Conservation (phyloP, 768 basidiomycete species). For the Lentinula detonsa region DNA sequence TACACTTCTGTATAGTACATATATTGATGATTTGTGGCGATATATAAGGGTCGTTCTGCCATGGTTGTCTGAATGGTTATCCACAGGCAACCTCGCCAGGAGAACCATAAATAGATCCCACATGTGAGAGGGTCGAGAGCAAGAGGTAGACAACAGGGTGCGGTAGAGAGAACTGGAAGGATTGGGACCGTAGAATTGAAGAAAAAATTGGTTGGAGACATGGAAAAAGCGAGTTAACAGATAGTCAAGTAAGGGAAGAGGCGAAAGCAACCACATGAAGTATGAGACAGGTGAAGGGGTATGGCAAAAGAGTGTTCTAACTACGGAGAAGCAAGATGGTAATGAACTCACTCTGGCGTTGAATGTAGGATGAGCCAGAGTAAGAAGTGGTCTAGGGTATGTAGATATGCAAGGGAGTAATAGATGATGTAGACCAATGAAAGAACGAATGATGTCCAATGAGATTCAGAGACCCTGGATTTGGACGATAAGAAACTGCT, state of each 20-base stretch:
- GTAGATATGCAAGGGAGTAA: background rate
- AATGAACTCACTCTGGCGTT: background rate
- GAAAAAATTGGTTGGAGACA: background rate
- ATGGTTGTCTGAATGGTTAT: background rate
- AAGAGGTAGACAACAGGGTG: background rate
- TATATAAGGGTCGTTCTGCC: too few relatives aligned
- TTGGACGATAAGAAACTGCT: conserved; percentile 92
- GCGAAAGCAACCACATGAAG: background rate
- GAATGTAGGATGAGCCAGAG: background rate
- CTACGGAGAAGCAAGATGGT: background rate
- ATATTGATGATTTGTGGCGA: too few relatives aligned
- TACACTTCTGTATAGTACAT: too few relatives aligned
- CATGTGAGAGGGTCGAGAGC: background rate
- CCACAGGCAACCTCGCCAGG: background rate
- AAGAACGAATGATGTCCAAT: background rate
- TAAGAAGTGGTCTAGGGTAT: background rate
- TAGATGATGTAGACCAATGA: conserved; percentile 1
- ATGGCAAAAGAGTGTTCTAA: background rate
- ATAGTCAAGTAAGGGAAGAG: too few relatives aligned
- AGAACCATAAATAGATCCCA: background rate
- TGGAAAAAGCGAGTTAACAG: background rate
- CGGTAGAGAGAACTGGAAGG: background rate
- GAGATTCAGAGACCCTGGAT: conserved; percentile 66
- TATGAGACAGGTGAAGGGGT: background rate
- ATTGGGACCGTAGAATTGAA: background rate